Evolutionary conservation across 2,329 filamentous ascomycete species (phyloP), one percentile per base, ranked within the genome.

Genomic region (Ophiostoma ulmi): DNA sequence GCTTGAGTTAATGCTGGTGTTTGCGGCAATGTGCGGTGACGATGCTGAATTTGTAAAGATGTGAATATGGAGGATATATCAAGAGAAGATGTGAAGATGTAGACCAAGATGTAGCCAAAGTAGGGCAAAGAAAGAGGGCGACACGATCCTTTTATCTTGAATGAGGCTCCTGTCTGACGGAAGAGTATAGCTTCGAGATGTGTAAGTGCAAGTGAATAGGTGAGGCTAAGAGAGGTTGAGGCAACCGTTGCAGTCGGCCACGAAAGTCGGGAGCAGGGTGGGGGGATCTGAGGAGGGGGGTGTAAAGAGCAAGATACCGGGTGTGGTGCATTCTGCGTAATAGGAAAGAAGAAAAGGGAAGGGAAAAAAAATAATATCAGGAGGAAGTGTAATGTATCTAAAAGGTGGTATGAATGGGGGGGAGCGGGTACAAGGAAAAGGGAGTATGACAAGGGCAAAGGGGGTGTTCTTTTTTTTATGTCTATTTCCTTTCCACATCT

Each of bases 71-170:
- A 41, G 26, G 22, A 20, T 20, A 31, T 35, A 20, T 36, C 22
- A 31, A 31, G 58, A 64, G 58, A 64, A 44, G 39, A 44, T 44
- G 39, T 44, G 48, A 55, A 55, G 20, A 20, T 64, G 61, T 36
- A 14, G 35, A 31, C 38, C 36, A 41, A 73, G 70, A 71, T 70
- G 68, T 69, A 72, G 72, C 68, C 72, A 67, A 69, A 70, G 13
- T n/a, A 8, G 2, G 6, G 72, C 68, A 75, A 63, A 1, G n/a
- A 35, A 74, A 72, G 71, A 69, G 71, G 67, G 22, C 8, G 35
- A 13, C n/a, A 10, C 22, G 64, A 39, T 71, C 70, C 66, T 71
- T 70, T 69, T 71, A 71, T 71, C 70, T 38, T 69, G 63, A 44
- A 69, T 31, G 67, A 69, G 58, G 44, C 66, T 63, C 41, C 20